Evolutionary conservation across 75 land plant genomes (phyloP), one percentile per base, ranked within the genome.

Genomic region (Azolla pinnata): DNA sequence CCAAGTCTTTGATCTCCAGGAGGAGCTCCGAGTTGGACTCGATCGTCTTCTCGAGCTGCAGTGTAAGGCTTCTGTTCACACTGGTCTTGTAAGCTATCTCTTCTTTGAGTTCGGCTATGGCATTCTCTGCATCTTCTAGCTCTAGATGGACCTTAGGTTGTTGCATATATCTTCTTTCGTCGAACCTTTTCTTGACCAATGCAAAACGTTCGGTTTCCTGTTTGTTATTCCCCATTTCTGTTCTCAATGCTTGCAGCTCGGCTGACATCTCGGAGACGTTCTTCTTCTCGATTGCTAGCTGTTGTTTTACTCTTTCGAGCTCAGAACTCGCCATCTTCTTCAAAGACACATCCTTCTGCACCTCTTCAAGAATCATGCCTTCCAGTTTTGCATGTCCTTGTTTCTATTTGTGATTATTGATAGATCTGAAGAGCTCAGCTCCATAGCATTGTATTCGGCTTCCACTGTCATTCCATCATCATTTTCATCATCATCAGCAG

Each of bases 21-120:
- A 89, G 51, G 44, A 93, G 59, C 67, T 93, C 90, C 10, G 75
- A 46, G 64, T 93, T 93, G 20, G 90, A 68, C 57, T 93, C 85
- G 53, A 90, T 87, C 19, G 83, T 88, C 73, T 83, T 93, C 72
- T 83, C 79, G 44, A 93, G 74, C 58, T 87, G 99, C 46, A 86
- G 51, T 21, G 60, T 66, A 7, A 93, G 80, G 71, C 79, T 81
- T 19, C 60, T 55, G 69, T 83, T 88, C 1, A 75, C 52, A 28
- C 72, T 77, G 59, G 81, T 93, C 61, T 81, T 86, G 54, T 70
- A 78, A 30, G 31, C 61, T 44, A 93, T 59, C 55, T 89, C 99
- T 73, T 93, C 75, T 49, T 79, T 82, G 14, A 84, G 75, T 72
- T 83, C 90, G 64, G 77, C 79, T 28, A 83, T 44, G 26, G 54